Base-by-base conservation (phyloP, 495 filamentous ascomycete genomes). In the Penicillium pancosmium region DNA sequence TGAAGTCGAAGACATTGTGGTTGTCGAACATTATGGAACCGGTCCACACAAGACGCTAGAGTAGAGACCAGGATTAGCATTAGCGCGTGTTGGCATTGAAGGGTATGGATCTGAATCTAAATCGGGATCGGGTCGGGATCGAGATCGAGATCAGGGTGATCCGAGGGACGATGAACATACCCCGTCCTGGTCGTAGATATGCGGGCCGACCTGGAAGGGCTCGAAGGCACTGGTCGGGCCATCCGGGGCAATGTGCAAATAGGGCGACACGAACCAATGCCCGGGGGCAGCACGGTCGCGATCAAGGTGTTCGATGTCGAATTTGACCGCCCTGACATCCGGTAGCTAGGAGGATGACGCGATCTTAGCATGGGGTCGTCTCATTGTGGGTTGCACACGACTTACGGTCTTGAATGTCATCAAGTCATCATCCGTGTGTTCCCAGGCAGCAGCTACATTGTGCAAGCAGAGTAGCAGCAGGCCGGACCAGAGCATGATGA, bases 151-250 rank as follows among this genome's bases (percentile, higher is more conserved):
- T 23, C 23, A 23, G 23, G 23, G 23, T 10, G 9, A 41, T 5
- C 40, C 11, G 38, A n/a, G 16, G n/a, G 15, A 19, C 11, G 36
- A 19, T n/a, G 16, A 44, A 70, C 72, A 40, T 68, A 72, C 73
- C 16, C 72, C 72, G 51, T 75, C 66, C 6, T 59, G 57, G 59
- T 75, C 72, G 43, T 72, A 78, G 50, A 78, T 75, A 62, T 78
- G 70, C 0, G 74, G 74, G 11, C 73, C 73, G 16, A 64, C 60
- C 61, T 75, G 73, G 48, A 67, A 75, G 52, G 64, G 71, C 27
- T 68, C 62, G 54, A 69, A 74, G 41, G 63, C 31, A 25, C 60
- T 70, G 5, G 50, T 52, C 11, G 62, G 60, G 13, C 43, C n/a
- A 52, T 73, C 71, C 19, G 66, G 60, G 0, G 47, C 63, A 7